Evolutionary conservation across 1,284 basidiomycete genomes (phyloP).

Genomic region (Pascua guehoae): DNA sequence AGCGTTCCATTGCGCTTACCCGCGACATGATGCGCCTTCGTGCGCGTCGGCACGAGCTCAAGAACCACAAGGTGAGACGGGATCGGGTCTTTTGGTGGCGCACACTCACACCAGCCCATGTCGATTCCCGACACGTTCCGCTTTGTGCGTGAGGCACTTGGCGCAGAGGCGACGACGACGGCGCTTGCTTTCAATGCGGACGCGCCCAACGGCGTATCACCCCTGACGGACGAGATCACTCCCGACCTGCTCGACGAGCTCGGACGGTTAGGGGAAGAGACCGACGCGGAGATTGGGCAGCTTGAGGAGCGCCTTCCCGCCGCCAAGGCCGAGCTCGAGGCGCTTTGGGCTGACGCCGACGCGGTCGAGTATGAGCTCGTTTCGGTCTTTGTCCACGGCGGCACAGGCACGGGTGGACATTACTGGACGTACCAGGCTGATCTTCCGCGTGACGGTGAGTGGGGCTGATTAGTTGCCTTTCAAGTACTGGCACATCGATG

Average conservation of each 20-base stretch:
- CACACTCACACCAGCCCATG: conserved; percentile 27
- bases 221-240: conserved; percentile 49
- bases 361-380: conserved; percentile 82
- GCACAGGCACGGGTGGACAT: conserved; percentile 54
- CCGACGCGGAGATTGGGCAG: conserved; percentile 62
- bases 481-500: no score
- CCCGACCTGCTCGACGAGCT: conserved; percentile 34
- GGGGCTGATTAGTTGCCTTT: no score
- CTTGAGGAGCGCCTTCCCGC: conserved; percentile 57
- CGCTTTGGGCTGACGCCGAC: conserved; percentile 68
- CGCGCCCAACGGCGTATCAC: conserved; percentile 21
- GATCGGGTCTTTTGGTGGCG: neutral
- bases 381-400: conserved; percentile 94
- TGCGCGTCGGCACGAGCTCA: conserved; percentile 64
- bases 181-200: conserved; percentile 4
- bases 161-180: conserved; percentile 39
- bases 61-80: conserved; percentile 55
- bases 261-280: conserved; percentile 39
- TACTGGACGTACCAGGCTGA: conserved; percentile 50
- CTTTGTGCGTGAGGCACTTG: conserved; percentile 30
- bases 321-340: conserved; percentile 69
- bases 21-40: conserved; percentile 60
- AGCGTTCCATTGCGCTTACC: conserved; percentile 66
- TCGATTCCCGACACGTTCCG: conserved; percentile 32
- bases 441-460: conserved; percentile 43